Conservation (phyloP, 208 protist species). For the Acanthamoeba royreba region DNA sequence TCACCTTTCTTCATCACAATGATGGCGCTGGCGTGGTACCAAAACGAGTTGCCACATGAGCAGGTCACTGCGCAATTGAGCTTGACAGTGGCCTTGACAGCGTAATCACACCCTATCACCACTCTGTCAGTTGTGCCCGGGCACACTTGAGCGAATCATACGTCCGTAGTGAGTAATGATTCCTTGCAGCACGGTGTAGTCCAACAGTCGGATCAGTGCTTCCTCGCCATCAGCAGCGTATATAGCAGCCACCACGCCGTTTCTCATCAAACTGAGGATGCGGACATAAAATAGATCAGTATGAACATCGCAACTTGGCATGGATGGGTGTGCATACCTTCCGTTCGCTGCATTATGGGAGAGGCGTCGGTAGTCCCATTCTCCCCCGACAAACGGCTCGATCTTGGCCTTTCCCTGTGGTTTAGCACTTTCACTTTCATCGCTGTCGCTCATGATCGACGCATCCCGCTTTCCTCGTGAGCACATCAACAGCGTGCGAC, state of each 20-base stretch:
- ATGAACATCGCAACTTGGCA: not conserved
- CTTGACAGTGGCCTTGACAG: not conserved
- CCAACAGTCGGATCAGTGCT: not conserved
- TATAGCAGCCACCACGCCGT: not conserved
- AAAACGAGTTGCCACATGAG: not conserved
- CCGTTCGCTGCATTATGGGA: not conserved
- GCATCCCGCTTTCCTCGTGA: not conserved
- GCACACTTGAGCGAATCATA: too few relatives aligned
- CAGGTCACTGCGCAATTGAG: not conserved
- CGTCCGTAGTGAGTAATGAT: constrained; percentile 43
- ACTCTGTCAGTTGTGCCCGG: too few relatives aligned
- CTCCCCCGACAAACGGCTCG: not conserved
- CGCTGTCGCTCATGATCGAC: not conserved
- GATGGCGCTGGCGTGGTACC: not conserved
- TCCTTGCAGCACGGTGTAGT: constrained; percentile 7
- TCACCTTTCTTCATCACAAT: not conserved
- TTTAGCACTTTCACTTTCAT: not conserved
- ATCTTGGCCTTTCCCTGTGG: not conserved
- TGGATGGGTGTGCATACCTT: not conserved
- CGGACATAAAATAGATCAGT: not conserved
- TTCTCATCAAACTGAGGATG: not conserved
- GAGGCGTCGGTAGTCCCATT: not conserved
- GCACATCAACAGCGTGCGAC: not conserved
- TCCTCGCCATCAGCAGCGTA: not conserved
- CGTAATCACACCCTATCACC: not conserved